phyloP scores from a whole-genome alignment of 129 eudicot genomes.

The Tanacetum coccineum region DNA sequence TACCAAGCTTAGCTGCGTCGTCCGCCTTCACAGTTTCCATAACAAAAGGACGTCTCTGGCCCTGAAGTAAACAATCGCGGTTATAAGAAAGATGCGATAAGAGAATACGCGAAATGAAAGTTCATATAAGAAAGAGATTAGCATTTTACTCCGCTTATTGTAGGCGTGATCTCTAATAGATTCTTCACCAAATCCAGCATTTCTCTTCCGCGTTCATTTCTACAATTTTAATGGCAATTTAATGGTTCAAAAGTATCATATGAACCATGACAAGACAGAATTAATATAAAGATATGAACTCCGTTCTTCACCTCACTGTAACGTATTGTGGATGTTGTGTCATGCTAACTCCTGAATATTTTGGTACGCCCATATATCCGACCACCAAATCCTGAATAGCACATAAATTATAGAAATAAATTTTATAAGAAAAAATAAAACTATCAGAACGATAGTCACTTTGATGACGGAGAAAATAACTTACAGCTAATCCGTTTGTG shows the following conservation, averaged over 20 bases:
- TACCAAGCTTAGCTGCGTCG: constrained; percentile 91
- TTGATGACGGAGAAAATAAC: constrained; percentile 24
- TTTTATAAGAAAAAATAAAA: not conserved
- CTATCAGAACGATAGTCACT: not conserved
- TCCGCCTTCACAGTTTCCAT: constrained; percentile 96
- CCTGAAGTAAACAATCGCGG: constrained; percentile 39
- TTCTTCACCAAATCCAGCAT: constrained; percentile 75
- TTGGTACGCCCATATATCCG: constrained; percentile 99
- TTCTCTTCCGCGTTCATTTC: constrained; percentile 96
- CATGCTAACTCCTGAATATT: constrained; percentile 89
- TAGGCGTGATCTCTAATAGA: constrained; percentile 87
- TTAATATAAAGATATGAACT: not conserved
- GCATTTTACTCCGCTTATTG: constrained; percentile 53
- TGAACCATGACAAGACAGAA: not conserved
- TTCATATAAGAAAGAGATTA: constrained; percentile 7
- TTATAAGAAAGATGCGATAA: not conserved
- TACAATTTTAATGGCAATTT: constrained; percentile 24
- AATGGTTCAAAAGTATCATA: not conserved
- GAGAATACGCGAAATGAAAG: not conserved
- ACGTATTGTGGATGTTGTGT: constrained; percentile 97
- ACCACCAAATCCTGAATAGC: constrained; percentile 85
- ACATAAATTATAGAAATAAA: not conserved
- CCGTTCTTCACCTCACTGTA: constrained; percentile 71
- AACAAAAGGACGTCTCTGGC: constrained; percentile 93
- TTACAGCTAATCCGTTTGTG: constrained; percentile 96